phyloP scores from a whole-genome alignment of 2,329 filamentous ascomycete species.

The Trichoderma pleuroti region DNA sequence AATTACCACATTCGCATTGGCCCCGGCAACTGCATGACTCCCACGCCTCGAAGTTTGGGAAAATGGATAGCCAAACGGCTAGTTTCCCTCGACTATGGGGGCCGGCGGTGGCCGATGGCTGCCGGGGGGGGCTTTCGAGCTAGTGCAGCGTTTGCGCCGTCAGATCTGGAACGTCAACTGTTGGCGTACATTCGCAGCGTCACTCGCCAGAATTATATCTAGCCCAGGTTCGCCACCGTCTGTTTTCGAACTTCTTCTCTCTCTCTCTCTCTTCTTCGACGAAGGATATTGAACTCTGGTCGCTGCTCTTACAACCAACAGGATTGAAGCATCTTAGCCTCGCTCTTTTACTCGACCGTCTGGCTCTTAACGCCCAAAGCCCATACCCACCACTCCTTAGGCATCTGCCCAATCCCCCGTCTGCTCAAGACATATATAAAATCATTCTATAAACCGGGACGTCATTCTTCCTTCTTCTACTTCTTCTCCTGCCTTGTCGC shows the following conservation, averaged over 20 bases:
- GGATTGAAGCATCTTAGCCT: not conserved
- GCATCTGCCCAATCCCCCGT: not conserved
- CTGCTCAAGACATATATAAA: not conserved
- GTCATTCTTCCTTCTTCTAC: not conserved
- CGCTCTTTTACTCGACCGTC: not conserved
- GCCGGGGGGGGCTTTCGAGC: not conserved
- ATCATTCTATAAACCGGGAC: not conserved
- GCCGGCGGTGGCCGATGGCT: conserved; percentile 19
- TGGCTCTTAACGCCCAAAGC: not conserved
- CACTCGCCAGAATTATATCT: not conserved
- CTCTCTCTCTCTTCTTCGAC: not conserved
- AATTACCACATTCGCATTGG: conserved; percentile 7
- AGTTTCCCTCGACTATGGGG: not conserved
- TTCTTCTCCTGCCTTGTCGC: not conserved
- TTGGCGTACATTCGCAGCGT: not conserved
- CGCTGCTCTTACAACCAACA: not conserved
- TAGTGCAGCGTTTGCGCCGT: conserved; percentile 8
- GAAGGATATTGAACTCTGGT: not conserved
- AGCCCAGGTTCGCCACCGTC: conserved; percentile 4
- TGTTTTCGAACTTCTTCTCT: not conserved
- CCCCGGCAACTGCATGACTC: conserved; percentile 13
- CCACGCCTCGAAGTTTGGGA: not conserved
- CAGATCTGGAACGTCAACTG: not conserved
- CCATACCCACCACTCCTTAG: not conserved
- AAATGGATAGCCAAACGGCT: not conserved